Evolutionary conservation across 2,329 filamentous ascomycete genomes (phyloP).

Genomic region (Parastagonospora avenae): DNA sequence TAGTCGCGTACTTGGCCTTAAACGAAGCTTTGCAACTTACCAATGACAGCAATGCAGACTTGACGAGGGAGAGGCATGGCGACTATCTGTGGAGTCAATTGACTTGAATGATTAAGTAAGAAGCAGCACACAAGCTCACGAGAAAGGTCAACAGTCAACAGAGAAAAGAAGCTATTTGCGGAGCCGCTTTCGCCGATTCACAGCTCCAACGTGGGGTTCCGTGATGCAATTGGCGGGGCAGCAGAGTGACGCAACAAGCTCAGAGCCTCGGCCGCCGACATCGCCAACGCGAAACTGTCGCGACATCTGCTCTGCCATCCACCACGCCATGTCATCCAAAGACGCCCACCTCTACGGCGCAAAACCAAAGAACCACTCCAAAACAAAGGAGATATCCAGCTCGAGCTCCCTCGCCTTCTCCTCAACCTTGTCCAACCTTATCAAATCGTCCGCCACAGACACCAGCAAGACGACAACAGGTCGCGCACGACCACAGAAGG

Average conservation of each 20-base stretch:
- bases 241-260: slow-evolving; percentile 18
- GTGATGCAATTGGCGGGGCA: slow-evolving; percentile 27
- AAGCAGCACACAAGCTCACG: slow-evolving; percentile 1
- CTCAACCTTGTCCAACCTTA: slow-evolving; percentile 83
- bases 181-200: slow-evolving; percentile 9
- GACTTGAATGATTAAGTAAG: slow-evolving; percentile 1
- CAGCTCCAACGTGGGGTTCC: slow-evolving; percentile 18
- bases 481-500: slow-evolving; percentile 64
- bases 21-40: slow-evolving; percentile 24
- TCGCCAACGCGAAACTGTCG: slow-evolving; percentile 20
- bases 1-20: slow-evolving; percentile 2
- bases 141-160: not conserved
- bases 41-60: slow-evolving; percentile 56
- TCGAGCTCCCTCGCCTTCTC: slow-evolving; percentile 82
- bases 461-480: slow-evolving; percentile 52
- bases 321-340: slow-evolving; percentile 41
- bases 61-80: slow-evolving; percentile 51
- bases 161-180: slow-evolving; percentile 4
- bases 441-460: slow-evolving; percentile 57
- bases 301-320: slow-evolving; percentile 3
- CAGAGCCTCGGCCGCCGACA: slow-evolving; percentile 30
- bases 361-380: slow-evolving; percentile 61
- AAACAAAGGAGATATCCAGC: slow-evolving; percentile 68
- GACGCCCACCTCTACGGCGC: slow-evolving; percentile 79
- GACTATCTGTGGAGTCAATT: slow-evolving; percentile 13